phyloP scores from a whole-genome alignment of 2,329 filamentous ascomycete genomes.

The Clarireedia paspali region DNA sequence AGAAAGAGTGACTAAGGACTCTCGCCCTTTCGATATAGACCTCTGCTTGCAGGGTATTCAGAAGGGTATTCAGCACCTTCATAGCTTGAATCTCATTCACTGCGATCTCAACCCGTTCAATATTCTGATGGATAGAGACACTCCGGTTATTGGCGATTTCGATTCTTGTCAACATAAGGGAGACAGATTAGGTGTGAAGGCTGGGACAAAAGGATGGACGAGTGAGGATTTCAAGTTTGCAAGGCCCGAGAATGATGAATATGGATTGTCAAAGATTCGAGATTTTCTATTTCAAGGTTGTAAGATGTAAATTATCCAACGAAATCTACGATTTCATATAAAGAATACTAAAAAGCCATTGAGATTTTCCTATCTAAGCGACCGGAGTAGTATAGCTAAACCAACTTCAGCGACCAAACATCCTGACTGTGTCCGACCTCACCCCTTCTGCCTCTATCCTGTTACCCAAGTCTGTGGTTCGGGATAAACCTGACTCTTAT shows the following conservation, averaged over 20 bases:
- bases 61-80: slow-evolving; percentile 10
- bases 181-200: slow-evolving; percentile 11
- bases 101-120: slow-evolving; percentile 29
- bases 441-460: no score
- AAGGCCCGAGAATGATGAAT: slow-evolving; percentile 10
- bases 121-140: slow-evolving; percentile 26
- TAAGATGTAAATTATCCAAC: no score
- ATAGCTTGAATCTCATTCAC: slow-evolving; percentile 26
- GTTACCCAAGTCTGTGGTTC: no score
- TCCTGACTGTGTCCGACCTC: no score
- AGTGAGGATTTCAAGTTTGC: slow-evolving; percentile 9
- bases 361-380: no score
- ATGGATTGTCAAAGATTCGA: slow-evolving; percentile 8
- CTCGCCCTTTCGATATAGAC: not conserved
- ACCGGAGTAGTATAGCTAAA: no score
- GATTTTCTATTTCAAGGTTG: not conserved
- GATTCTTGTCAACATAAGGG: slow-evolving; percentile 22
- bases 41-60: not conserved
- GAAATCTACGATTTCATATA: no score
- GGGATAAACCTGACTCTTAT: no score
- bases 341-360: no score
- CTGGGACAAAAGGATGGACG: slow-evolving; percentile 9
- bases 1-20: not conserved
- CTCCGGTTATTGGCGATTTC: slow-evolving; percentile 28
- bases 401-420: no score